A percentile compares a stretch with the other conserved stretches of the same genome.
These are phyloP conservation scores for Abelmoschus esculentus DNA, from an alignment of 345 rosid species.

Conservation along the genomic window DNA sequence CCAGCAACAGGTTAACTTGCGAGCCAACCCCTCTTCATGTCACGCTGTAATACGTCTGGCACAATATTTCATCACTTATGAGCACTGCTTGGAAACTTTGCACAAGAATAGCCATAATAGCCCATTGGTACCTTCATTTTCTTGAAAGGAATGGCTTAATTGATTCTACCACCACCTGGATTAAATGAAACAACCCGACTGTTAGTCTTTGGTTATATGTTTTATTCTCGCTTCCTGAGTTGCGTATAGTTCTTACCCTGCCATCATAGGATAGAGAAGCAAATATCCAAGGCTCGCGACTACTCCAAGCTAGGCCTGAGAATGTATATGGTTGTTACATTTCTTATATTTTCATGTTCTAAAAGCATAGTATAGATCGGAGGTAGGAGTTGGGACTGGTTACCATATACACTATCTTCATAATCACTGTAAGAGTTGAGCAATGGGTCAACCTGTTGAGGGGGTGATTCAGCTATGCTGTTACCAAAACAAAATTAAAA, in stretches of 20 bases:
- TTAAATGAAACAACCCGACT: constrained; percentile 1
- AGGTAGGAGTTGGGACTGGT: constrained; percentile 11
- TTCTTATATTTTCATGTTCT: background rate
- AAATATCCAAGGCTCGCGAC: constrained; percentile 85
- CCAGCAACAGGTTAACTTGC: background rate
- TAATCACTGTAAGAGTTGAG: constrained; percentile 70
- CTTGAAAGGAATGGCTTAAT: constrained; percentile 49
- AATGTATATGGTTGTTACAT: constrained; percentile 13
- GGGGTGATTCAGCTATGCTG: constrained; percentile 38
- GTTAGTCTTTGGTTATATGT: background rate
- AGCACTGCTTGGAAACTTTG: background rate
- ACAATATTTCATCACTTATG: background rate
- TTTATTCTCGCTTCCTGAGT: background rate
- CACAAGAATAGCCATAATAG: background rate
- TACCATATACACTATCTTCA: constrained; percentile 93
- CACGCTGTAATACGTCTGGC: background rate
- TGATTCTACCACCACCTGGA: constrained; percentile 69
- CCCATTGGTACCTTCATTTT: constrained; percentile 22
- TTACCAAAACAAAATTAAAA: background rate
- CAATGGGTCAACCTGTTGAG: constrained; percentile 33
- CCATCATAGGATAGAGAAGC: constrained; percentile 95
- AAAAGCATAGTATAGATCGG: background rate
- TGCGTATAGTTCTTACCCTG: constrained; percentile 50
- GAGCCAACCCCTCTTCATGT: background rate
- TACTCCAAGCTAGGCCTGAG: constrained; percentile 89